Evolutionary conservation across 176 grass and related monocot genomes (phyloP).

Genomic region (Calamus simplicifolius): DNA sequence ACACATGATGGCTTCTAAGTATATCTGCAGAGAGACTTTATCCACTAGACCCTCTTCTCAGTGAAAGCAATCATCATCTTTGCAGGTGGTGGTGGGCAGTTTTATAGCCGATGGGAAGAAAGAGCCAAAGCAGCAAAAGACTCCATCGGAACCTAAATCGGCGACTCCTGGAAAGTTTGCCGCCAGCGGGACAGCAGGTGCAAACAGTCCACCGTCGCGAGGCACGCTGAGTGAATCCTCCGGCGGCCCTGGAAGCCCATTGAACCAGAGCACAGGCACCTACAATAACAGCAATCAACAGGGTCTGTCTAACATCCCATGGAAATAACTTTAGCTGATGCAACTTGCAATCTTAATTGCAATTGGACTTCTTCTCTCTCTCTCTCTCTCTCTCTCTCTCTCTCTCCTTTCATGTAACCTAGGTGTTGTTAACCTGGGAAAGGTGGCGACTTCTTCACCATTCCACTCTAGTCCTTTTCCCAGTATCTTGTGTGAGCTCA

Average conservation of each 20-base stretch:
- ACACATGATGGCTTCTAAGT: too few relatives aligned
- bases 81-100: constrained; percentile 74
- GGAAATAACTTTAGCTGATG: constrained; percentile 59
- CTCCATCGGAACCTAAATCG: constrained; percentile 22
- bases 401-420: too few relatives aligned
- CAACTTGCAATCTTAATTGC: background rate
- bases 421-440: too few relatives aligned
- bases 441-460: too few relatives aligned
- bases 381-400: too few relatives aligned
- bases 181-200: constrained; percentile 15
- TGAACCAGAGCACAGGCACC: constrained; percentile 40
- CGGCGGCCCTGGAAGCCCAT: constrained; percentile 56
- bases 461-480: too few relatives aligned
- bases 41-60: too few relatives aligned
- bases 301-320: constrained; percentile 54
- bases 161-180: constrained; percentile 26
- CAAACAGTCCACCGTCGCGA: constrained; percentile 57
- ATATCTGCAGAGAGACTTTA: too few relatives aligned
- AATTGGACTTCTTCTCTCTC: too few relatives aligned
- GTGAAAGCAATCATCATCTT: background rate
- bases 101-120: constrained; percentile 67
- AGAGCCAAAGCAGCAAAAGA: constrained; percentile 36
- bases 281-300: constrained; percentile 47
- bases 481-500: too few relatives aligned
- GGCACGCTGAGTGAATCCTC: constrained; percentile 68